Conservation (phyloP, 2,329 filamentous ascomycete species). For the Trichoderma gracile region DNA sequence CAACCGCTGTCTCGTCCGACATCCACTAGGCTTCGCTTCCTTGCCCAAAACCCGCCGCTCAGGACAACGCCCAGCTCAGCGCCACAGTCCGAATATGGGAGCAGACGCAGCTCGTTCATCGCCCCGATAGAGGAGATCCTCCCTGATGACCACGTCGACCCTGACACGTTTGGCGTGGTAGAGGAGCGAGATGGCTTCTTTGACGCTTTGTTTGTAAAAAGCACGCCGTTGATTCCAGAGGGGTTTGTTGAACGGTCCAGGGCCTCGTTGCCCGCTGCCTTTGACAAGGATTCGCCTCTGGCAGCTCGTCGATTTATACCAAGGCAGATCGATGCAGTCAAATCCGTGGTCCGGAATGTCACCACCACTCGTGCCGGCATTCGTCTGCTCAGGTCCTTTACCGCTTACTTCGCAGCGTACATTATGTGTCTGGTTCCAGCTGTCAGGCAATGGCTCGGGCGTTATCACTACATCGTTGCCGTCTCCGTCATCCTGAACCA, state of each 20-base stretch:
- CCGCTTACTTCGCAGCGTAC: slow-evolving; percentile 60
- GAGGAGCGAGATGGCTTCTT: slow-evolving; percentile 52
- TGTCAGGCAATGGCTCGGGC: slow-evolving; percentile 53
- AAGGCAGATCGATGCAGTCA: slow-evolving; percentile 49
- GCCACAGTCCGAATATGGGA: slow-evolving; percentile 30
- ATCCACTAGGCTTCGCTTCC: slow-evolving; percentile 4
- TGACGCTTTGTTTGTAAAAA: slow-evolving; percentile 50
- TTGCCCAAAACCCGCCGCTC: not conserved
- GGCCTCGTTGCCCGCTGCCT: slow-evolving; percentile 48
- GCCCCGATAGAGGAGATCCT: slow-evolving; percentile 40
- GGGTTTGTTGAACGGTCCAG: slow-evolving; percentile 46
- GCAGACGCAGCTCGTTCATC: slow-evolving; percentile 33
- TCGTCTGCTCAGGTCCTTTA: slow-evolving; percentile 53
- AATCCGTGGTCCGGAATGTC: slow-evolving; percentile 43
- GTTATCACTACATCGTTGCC: slow-evolving; percentile 56
- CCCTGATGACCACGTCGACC: slow-evolving; percentile 39
- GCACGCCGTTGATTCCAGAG: slow-evolving; percentile 41
- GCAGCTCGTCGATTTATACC: slow-evolving; percentile 50
- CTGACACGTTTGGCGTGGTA: slow-evolving; percentile 45
- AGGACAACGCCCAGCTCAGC: slow-evolving; percentile 26
- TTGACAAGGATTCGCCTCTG: slow-evolving; percentile 50
- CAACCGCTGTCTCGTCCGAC: not conserved
- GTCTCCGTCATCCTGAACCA: slow-evolving; percentile 61
- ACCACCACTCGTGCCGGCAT: slow-evolving; percentile 53
- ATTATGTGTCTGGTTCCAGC: slow-evolving; percentile 54